Percentiles rank a stretch among this genome's conserved stretches.
phyloP scores from a whole-genome alignment of 1,139 yeast species.

The Spencermartinsiella ligniputridi region DNA sequence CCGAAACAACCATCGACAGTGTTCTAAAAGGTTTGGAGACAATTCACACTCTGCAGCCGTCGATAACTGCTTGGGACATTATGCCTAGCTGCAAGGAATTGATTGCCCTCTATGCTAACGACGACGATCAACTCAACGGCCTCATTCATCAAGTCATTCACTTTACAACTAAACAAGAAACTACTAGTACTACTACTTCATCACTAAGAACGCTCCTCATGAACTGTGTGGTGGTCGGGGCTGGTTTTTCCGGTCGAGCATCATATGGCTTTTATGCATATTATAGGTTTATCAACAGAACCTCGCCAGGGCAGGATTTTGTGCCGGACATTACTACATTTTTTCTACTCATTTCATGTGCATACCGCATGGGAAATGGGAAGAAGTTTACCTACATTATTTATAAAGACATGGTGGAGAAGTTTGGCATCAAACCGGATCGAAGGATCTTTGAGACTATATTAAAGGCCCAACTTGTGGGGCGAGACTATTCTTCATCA shows the following conservation, averaged over 20 bases:
- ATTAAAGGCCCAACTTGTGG: constrained; percentile 27
- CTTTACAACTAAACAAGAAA: neutral
- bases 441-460: constrained; percentile 26
- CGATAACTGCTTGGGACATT: neutral
- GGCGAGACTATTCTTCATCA: constrained; percentile 19
- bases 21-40: neutral
- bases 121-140: neutral
- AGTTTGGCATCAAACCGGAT: constrained; percentile 15
- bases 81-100: neutral
- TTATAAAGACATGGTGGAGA: constrained; percentile 21
- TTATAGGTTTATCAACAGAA: neutral
- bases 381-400: constrained; percentile 28
- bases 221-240: constrained; percentile 5
- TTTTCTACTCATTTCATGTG: constrained; percentile 25
- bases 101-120: neutral
- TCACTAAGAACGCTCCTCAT: neutral
- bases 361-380: constrained; percentile 29
- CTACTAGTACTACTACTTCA: neutral
- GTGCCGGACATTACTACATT: constrained; percentile 25
- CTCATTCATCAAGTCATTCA: neutral
- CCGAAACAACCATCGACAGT: neutral
- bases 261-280: neutral
- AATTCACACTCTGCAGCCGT: neutral
- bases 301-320: constrained; percentile 2
- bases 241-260: neutral